Percentiles rank a stretch among this genome's conserved stretches.
Conservation (phyloP, 345 rosid genomes). For the Sonneratia caseolaris region DNA sequence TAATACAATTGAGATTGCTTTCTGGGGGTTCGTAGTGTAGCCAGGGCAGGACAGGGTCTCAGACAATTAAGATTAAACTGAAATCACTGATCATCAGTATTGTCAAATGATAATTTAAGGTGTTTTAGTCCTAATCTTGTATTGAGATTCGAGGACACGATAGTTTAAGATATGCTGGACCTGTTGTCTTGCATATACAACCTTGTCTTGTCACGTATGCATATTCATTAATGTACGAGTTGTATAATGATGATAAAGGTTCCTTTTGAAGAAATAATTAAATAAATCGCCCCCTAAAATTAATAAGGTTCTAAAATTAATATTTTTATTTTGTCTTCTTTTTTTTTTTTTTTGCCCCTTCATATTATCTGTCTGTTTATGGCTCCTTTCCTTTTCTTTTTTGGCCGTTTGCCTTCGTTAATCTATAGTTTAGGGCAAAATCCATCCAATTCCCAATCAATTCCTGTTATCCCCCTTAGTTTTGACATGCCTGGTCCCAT, state of each 20-base stretch:
- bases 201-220: not conserved
- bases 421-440: too few relatives aligned
- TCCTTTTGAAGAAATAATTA: not conserved
- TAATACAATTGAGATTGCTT: not conserved
- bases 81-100: not conserved
- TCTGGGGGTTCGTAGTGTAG: not conserved
- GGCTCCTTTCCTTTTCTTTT: too few relatives aligned
- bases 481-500: not conserved
- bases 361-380: too few relatives aligned
- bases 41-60: not conserved
- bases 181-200: not conserved
- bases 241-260: not conserved
- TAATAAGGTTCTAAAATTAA: not conserved
- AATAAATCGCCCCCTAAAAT: too few relatives aligned
- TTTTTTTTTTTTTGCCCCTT: too few relatives aligned
- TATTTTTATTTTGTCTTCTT: too few relatives aligned
- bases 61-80: not conserved
- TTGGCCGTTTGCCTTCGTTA: too few relatives aligned
- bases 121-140: not conserved
- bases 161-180: not conserved
- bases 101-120: not conserved
- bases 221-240: too few relatives aligned
- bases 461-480: too few relatives aligned
- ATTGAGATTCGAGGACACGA: not conserved
- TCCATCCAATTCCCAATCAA: too few relatives aligned